Percentiles rank a stretch among this genome's conserved stretches.
These are phyloP conservation scores for Croton laevigatus DNA, from an alignment of 441 rosid species.

Conservation along the genomic window DNA sequence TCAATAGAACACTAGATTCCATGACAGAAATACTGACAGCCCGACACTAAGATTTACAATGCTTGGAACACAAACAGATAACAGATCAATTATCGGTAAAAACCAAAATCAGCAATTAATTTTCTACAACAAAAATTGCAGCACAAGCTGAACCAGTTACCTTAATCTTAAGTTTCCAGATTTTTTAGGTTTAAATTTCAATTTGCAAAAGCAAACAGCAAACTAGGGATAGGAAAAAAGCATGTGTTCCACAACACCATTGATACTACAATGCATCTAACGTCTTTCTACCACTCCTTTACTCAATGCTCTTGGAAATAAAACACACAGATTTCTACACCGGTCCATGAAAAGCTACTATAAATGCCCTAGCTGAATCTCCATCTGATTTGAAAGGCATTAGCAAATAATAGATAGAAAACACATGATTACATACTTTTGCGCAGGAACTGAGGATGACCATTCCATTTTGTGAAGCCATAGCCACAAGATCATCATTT, in stretches of 20 bases:
- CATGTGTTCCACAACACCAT: too few relatives aligned
- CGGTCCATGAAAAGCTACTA: neutral
- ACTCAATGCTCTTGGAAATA: neutral
- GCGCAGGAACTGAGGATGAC: slow-evolving; percentile 82
- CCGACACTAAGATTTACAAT: neutral
- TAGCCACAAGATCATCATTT: slow-evolving; percentile 86
- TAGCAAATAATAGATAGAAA: neutral
- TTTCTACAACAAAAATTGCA: neutral
- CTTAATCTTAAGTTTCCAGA: neutral
- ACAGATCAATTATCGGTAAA: neutral
- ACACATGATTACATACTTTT: slow-evolving; percentile 43
- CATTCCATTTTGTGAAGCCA: slow-evolving; percentile 98
- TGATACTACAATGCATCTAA: too few relatives aligned
- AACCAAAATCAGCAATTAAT: neutral
- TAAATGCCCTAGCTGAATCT: neutral
- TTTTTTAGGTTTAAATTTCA: neutral
- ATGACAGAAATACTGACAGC: neutral
- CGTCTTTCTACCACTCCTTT: too few relatives aligned
- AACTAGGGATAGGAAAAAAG: too few relatives aligned
- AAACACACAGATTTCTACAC: neutral
- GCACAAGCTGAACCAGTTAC: neutral
- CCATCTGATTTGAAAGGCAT: slow-evolving; percentile 7
- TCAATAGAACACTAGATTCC: neutral
- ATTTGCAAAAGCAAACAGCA: neutral
- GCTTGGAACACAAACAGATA: neutral